Conservation (phyloP, 129 eudicot species). For the Apium graveolens region DNA sequence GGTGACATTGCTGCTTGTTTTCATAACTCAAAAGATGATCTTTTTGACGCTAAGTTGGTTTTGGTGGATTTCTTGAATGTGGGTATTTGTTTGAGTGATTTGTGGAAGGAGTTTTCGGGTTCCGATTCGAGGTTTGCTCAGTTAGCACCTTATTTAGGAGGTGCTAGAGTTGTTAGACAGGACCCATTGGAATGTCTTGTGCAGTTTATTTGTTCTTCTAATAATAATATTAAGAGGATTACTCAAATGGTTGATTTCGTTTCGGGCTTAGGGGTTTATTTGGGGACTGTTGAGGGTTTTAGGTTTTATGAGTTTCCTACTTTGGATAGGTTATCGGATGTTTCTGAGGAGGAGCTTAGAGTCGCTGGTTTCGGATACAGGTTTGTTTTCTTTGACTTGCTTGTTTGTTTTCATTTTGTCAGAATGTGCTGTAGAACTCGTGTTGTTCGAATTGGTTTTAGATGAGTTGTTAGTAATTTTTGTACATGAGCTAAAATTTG, state of each 20-base stretch:
- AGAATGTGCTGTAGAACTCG: not conserved
- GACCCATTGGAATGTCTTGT: constrained; percentile 88
- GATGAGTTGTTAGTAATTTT: not conserved
- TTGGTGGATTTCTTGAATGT: constrained; percentile 70
- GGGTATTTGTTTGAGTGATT: constrained; percentile 53
- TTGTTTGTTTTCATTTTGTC: not conserved
- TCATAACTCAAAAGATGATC: constrained; percentile 25
- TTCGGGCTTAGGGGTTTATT: constrained; percentile 47
- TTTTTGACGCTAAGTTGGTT: constrained; percentile 27
- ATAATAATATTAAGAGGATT: constrained; percentile 76
- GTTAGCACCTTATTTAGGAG: constrained; percentile 52
- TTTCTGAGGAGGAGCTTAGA: constrained; percentile 72
- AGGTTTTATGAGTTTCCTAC: constrained; percentile 67
- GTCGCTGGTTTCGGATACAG: constrained; percentile 95
- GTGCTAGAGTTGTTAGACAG: constrained; percentile 86
- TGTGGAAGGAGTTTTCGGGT: constrained; percentile 64
- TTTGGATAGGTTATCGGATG: constrained; percentile 47
- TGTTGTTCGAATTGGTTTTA: not conserved
- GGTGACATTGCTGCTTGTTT: constrained; percentile 35
- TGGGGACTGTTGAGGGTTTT: constrained; percentile 68
- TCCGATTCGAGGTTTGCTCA: constrained; percentile 67
- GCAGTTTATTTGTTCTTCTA: constrained; percentile 82
- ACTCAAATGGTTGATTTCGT: constrained; percentile 86
- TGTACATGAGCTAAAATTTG: not conserved
- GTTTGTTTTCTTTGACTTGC: constrained; percentile 24